Evolutionary conservation across 2,329 filamentous ascomycete genomes (phyloP).

Genomic region (Colletotrichum sp.): DNA sequence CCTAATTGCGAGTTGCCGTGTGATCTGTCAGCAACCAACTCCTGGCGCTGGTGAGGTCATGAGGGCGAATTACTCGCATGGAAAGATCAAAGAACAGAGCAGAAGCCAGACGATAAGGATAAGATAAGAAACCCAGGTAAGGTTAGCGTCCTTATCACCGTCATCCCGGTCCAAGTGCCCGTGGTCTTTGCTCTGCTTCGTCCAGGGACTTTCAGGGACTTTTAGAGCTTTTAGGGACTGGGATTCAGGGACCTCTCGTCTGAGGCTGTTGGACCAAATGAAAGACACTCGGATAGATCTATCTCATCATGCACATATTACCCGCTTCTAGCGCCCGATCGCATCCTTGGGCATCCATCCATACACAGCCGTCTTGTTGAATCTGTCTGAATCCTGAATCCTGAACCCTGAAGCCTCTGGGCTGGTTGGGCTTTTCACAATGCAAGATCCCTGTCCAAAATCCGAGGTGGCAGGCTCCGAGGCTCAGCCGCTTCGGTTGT

Average conservation of each 20-base stretch:
- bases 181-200: background rate
- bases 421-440: background rate
- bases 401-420: background rate
- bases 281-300: background rate
- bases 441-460: background rate
- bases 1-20: background rate
- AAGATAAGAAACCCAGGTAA: background rate
- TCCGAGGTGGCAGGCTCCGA: background rate
- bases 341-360: conserved; percentile 3
- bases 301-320: background rate
- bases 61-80: background rate
- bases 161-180: background rate
- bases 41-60: background rate
- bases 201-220: background rate
- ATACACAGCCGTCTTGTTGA: background rate
- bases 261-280: background rate
- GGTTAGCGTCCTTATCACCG: background rate
- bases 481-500: background rate
- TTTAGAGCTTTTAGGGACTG: background rate
- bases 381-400: background rate
- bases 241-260: background rate
- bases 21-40: background rate
- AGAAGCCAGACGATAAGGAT: background rate
- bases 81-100: background rate
- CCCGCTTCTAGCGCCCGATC: conserved; percentile 4